These are phyloP conservation scores for Apiospora arundinis DNA, from an alignment of 2,329 filamentous ascomycete species.

Conservation along the genomic window DNA sequence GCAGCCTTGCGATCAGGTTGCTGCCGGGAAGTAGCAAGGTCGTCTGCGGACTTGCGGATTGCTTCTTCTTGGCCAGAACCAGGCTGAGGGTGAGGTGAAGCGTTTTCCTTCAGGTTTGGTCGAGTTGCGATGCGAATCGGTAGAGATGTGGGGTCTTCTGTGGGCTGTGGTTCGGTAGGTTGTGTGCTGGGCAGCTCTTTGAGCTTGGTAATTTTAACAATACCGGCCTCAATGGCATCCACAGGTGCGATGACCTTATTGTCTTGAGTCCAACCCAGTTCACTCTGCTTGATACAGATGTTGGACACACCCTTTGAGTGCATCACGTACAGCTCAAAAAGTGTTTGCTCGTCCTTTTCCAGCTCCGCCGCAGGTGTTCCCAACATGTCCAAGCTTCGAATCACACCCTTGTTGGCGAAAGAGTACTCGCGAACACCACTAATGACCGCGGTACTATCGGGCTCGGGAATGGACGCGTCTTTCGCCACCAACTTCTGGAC, in stretches of 20 bases:
- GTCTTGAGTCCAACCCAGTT: constrained; percentile 90
- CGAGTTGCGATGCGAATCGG: constrained; percentile 36
- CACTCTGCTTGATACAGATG: constrained; percentile 82
- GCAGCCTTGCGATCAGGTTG: constrained; percentile 38
- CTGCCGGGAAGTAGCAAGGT: constrained; percentile 24
- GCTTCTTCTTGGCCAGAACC: constrained; percentile 32
- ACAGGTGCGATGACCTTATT: constrained; percentile 84
- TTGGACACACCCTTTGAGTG: constrained; percentile 97
- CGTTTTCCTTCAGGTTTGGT: constrained; percentile 34
- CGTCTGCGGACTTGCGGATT: constrained; percentile 33
- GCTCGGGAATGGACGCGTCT: constrained; percentile 76
- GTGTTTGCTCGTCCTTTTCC: constrained; percentile 70
- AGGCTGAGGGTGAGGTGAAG: constrained; percentile 31
- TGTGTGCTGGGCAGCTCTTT: constrained; percentile 56
- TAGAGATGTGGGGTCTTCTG: constrained; percentile 43
- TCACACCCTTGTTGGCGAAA: constrained; percentile 81
- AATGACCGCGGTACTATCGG: constrained; percentile 95
- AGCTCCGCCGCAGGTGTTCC: constrained; percentile 70
- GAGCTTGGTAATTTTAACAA: constrained; percentile 78
- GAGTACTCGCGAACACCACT: constrained; percentile 96
- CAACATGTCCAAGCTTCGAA: constrained; percentile 90
- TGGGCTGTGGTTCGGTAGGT: constrained; percentile 38
- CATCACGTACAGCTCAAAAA: constrained; percentile 97
- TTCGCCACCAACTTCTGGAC: constrained; percentile 78
- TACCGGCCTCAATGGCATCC: constrained; percentile 75